phyloP scores from a whole-genome alignment of 1,284 basidiomycete genomes.

The Ganoderma lucidum region DNA sequence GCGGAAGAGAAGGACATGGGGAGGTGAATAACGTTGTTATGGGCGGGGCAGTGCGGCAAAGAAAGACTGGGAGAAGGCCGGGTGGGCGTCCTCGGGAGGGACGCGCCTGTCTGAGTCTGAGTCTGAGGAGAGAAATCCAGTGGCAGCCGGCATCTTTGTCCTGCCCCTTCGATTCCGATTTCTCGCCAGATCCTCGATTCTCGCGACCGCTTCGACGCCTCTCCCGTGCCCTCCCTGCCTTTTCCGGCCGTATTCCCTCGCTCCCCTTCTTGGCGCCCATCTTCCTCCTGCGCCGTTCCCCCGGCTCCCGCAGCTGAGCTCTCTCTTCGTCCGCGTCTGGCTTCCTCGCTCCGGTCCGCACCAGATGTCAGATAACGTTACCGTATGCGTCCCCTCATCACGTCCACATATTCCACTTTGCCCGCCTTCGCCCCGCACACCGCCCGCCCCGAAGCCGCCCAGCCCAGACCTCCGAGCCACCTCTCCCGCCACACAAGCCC shows the following conservation, averaged over 20 bases:
- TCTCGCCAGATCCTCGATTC: conserved; percentile 15
- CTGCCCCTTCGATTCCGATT: conserved; percentile 10
- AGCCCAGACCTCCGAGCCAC: background rate
- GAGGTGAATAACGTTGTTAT: conserved; percentile 26
- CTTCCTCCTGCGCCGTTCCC: conserved; percentile 6
- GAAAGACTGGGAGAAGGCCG: conserved; percentile 7
- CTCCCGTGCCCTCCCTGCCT: conserved; percentile 13
- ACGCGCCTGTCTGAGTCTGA: background rate
- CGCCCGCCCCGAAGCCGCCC: background rate
- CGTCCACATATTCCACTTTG: conserved; percentile 13
- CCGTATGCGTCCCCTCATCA: conserved; percentile 16
- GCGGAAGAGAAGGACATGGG: conserved; percentile 8
- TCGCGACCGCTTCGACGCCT: conserved; percentile 19
- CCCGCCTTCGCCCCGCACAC: conserved; percentile 7
- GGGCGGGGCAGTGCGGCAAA: conserved; percentile 26
- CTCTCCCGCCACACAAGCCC: conserved; percentile 14
- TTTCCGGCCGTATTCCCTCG: conserved; percentile 18
- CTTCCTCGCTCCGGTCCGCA: conserved; percentile 36
- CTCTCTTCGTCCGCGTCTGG: conserved; percentile 11
- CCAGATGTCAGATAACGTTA: conserved; percentile 37
- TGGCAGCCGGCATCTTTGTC: conserved; percentile 26
- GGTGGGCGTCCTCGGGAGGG: background rate
- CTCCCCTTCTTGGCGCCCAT: conserved; percentile 8
- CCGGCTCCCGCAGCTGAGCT: conserved; percentile 3
- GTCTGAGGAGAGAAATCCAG: background rate